A percentile compares a stretch with the other conserved stretches of the same genome.
Conservation (phyloP, 2,329 filamentous ascomycete species). For the Microcyclospora pomicola region DNA sequence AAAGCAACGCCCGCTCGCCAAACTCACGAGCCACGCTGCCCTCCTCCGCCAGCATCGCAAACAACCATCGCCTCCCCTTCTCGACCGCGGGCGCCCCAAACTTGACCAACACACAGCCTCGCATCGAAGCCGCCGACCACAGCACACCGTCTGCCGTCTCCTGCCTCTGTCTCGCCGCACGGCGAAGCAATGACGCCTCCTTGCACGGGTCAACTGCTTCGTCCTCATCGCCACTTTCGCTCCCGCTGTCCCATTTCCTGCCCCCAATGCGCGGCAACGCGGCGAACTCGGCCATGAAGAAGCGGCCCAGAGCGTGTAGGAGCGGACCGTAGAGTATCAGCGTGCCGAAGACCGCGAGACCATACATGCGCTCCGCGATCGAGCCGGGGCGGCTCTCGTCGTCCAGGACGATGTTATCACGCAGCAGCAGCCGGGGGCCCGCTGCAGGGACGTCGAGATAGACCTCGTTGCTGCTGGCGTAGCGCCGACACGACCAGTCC, state of each 20-base stretch:
- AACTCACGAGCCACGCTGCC: slow-evolving; percentile 58
- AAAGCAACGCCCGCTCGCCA: slow-evolving; percentile 69
- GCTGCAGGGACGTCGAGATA: slow-evolving; percentile 38
- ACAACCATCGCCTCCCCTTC: slow-evolving; percentile 66
- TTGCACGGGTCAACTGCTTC: slow-evolving; percentile 1
- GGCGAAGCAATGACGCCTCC: slow-evolving; percentile 26
- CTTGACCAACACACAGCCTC: slow-evolving; percentile 80
- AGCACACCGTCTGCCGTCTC: slow-evolving; percentile 51
- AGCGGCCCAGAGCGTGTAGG: slow-evolving; percentile 51
- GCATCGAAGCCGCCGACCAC: slow-evolving; percentile 70
- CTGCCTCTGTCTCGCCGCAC: slow-evolving; percentile 33
- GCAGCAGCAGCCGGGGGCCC: slow-evolving; percentile 51
- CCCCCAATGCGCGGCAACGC: slow-evolving; percentile 68
- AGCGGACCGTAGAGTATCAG: slow-evolving; percentile 65
- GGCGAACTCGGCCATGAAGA: slow-evolving; percentile 68
- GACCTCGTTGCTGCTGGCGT: slow-evolving; percentile 81
- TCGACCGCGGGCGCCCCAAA: slow-evolving; percentile 76
- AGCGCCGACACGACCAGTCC: slow-evolving; percentile 69
- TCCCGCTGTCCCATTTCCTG: slow-evolving; percentile 51
- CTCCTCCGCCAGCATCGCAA: slow-evolving; percentile 58
- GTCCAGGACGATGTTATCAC: slow-evolving; percentile 66
- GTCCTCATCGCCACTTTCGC: slow-evolving; percentile 24
- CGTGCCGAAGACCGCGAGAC: slow-evolving; percentile 67
- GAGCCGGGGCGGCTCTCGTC: slow-evolving; percentile 16
- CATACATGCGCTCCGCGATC: slow-evolving; percentile 50